Percentiles rank a stretch among this genome's conserved stretches.
These are phyloP conservation scores for Speleostelium caveatum DNA, from an alignment of 78 protist species.

Conservation along the genomic window DNA sequence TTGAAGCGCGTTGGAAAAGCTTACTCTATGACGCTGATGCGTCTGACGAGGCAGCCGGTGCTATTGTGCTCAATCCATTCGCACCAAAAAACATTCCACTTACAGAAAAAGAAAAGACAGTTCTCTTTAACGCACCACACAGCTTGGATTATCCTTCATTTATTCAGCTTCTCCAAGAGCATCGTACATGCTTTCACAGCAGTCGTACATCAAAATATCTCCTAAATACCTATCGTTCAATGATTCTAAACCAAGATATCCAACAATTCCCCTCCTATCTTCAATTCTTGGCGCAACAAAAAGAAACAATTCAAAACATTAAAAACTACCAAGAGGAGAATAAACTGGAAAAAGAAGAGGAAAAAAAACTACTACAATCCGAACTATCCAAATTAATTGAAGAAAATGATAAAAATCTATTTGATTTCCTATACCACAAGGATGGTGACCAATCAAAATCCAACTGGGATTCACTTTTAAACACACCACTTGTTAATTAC, in stretches of 20 bases:
- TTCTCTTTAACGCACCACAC: background rate
- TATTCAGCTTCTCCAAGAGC: conserved; percentile 4
- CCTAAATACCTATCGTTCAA: background rate
- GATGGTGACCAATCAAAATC: background rate
- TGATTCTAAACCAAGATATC: conserved; percentile 21
- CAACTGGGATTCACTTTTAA: conserved; percentile 30
- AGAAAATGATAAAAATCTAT: conserved; percentile 20
- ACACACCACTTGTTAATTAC: background rate
- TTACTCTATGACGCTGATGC: conserved; percentile 13
- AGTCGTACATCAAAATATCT: conserved; percentile 29
- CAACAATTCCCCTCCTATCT: conserved; percentile 12
- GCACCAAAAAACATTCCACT: background rate
- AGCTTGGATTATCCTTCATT: background rate
- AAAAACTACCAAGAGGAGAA: background rate
- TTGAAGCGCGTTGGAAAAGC: conserved; percentile 34
- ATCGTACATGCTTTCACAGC: conserved; percentile 3
- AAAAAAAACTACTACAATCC: background rate
- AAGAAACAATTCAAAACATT: background rate
- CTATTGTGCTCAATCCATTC: conserved; percentile 25
- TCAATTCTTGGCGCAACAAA: conserved; percentile 11
- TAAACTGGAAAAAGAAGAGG: background rate
- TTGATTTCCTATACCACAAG: conserved; percentile 17
- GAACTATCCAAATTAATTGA: background rate
- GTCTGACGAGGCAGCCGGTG: conserved; percentile 25
- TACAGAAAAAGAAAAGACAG: background rate